A percentile compares a stretch with the other conserved stretches of the same genome.
Evolutionary conservation across 2,329 filamentous ascomycete species (phyloP).

Genomic region (Ophiostoma perfectum): DNA sequence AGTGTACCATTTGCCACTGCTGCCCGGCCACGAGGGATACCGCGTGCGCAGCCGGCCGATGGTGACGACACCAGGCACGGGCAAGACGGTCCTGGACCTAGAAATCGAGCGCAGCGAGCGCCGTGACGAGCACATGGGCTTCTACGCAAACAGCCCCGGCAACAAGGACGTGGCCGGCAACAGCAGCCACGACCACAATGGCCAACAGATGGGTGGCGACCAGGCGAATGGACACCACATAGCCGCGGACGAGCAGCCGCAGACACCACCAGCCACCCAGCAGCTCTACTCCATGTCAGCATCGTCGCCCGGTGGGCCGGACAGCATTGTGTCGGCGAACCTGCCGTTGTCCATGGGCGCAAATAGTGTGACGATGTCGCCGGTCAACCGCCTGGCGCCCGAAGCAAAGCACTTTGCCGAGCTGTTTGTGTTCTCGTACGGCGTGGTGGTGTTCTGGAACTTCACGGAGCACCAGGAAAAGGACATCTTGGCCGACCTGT

Average conservation of each 20-base stretch:
- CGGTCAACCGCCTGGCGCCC: constrained; percentile 57
- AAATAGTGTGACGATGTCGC: constrained; percentile 22
- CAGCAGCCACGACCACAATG: background rate
- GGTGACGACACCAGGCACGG: constrained; percentile 80
- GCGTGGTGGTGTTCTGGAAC: constrained; percentile 98
- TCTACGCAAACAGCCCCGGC: constrained; percentile 54
- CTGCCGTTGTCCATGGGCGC: background rate
- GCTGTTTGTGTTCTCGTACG: constrained; percentile 96
- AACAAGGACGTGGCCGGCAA: constrained; percentile 26
- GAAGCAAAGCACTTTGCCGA: constrained; percentile 79
- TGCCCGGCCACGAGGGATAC: constrained; percentile 82
- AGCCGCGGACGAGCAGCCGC: too few species aligned
- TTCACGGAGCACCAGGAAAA: constrained; percentile 95
- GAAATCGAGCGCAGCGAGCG: constrained; percentile 93
- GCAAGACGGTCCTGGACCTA: constrained; percentile 86
- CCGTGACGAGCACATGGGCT: constrained; percentile 82
- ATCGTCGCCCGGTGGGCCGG: background rate
- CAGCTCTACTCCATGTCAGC: constrained; percentile 17
- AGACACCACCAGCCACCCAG: background rate
- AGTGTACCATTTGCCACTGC: constrained; percentile 85
- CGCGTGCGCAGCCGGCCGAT: constrained; percentile 84
- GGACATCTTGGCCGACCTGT: constrained; percentile 88
- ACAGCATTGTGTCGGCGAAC: background rate
- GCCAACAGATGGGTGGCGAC: background rate
- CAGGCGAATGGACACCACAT: too few species aligned